A percentile compares a stretch with the other conserved stretches of the same genome.
Conservation (phyloP, 1,284 basidiomycete genomes). For the Tausonia pullulans region DNA sequence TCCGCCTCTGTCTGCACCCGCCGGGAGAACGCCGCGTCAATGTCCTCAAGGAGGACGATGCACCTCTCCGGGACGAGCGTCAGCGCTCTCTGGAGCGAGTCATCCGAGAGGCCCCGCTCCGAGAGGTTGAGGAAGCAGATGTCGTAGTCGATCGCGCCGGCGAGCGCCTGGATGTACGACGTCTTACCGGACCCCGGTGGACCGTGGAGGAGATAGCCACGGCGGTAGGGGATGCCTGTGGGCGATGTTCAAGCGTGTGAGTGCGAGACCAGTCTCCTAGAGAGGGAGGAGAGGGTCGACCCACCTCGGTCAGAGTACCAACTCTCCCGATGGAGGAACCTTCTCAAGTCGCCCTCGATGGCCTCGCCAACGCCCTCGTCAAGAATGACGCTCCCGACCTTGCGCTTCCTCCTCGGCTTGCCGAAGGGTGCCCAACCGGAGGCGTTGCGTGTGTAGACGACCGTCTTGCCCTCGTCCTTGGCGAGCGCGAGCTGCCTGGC, state of each 20-base stretch:
- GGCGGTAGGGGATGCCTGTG: constrained; percentile 90
- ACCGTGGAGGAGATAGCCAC: constrained; percentile 90
- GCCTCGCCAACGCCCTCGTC: constrained; percentile 65
- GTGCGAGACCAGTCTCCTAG: not conserved
- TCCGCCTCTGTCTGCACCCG: constrained; percentile 79
- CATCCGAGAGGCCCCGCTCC: constrained; percentile 90
- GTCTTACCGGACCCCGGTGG: constrained; percentile 98
- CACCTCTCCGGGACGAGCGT: constrained; percentile 87
- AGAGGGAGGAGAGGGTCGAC: constrained; percentile 21
- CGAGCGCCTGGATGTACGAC: constrained; percentile 94
- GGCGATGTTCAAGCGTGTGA: not conserved
- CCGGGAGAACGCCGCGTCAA: constrained; percentile 95
- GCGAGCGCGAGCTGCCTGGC: constrained; percentile 77
- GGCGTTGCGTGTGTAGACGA: constrained; percentile 94
- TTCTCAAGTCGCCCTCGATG: constrained; percentile 65
- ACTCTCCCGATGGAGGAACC: constrained; percentile 69
- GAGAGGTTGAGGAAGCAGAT: constrained; percentile 95
- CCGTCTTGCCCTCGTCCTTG: constrained; percentile 84
- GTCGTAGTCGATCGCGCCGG: constrained; percentile 84
- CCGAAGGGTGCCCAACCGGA: constrained; percentile 96
- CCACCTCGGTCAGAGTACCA: constrained; percentile 96
- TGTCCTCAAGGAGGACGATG: constrained; percentile 89
- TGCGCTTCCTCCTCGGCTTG: constrained; percentile 74
- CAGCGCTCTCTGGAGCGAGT: constrained; percentile 87
- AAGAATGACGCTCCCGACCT: constrained; percentile 84